phyloP scores from a whole-genome alignment of 306 rosid genomes.

The Rosa rugosa region DNA sequence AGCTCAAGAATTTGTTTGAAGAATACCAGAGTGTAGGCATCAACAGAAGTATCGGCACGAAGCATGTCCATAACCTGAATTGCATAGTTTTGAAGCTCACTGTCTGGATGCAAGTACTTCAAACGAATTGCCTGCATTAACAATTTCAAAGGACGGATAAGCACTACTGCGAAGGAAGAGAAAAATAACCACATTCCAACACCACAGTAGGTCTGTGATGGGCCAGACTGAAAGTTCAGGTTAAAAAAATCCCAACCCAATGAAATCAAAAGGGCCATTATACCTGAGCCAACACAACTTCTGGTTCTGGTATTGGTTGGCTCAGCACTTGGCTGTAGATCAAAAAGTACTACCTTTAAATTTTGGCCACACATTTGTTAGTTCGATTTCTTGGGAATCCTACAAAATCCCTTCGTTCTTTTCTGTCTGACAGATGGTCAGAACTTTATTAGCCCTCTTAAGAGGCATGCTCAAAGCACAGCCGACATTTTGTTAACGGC shows the following conservation, averaged over 20 bases:
- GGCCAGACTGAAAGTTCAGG: not conserved
- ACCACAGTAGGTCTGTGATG: not conserved
- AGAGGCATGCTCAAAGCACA: not conserved
- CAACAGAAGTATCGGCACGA: constrained; percentile 65
- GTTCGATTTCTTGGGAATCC: not conserved
- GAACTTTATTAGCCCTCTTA: not conserved
- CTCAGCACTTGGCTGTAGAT: not conserved
- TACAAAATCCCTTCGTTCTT: not conserved
- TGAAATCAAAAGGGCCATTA: not conserved
- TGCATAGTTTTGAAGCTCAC: constrained; percentile 77
- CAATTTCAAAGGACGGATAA: constrained; percentile 23
- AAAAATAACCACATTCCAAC: not conserved
- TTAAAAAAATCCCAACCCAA: not conserved
- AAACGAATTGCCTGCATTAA: constrained; percentile 78
- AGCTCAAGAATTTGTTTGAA: constrained; percentile 14
- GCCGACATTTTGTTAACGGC: not conserved
- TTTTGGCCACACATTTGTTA: not conserved
- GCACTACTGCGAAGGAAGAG: constrained; percentile 17
- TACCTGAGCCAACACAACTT: not conserved
- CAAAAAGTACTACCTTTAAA: not conserved
- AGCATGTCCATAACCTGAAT: constrained; percentile 86
- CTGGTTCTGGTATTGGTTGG: not conserved
- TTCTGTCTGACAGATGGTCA: too few relatives aligned
- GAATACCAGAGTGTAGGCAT: constrained; percentile 83
- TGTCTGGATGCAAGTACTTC: constrained; percentile 81